Evolutionary conservation across 805 yeast genomes (phyloP).

Genomic region (Debaryomyces castellii): DNA sequence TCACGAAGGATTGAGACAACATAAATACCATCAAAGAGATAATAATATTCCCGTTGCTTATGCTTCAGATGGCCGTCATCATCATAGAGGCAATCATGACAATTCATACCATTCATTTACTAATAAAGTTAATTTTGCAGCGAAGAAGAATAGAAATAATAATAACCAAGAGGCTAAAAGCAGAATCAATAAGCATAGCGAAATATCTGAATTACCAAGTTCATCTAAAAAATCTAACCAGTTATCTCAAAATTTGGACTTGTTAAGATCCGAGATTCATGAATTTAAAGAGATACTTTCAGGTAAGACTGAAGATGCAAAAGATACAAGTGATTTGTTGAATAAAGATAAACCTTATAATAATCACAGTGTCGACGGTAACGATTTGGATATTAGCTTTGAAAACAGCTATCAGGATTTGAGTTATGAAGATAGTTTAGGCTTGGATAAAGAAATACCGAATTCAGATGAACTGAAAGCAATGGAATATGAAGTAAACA

Average conservation of each 20-base stretch:
- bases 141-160: neutral
- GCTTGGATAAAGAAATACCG: conserved; percentile 31
- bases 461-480: conserved; percentile 13
- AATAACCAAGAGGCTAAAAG: neutral
- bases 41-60: neutral
- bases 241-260: conserved; percentile 40
- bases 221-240: conserved; percentile 26
- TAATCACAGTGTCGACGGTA: conserved; percentile 2
- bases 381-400: conserved; percentile 33
- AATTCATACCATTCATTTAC: neutral
- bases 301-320: conserved; percentile 16
- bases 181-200: neutral
- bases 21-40: neutral
- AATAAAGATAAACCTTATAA: neutral
- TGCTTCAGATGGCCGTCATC: neutral
- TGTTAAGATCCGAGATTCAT: conserved; percentile 42
- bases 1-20: neutral
- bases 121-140: neutral
- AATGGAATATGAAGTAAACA: neutral
- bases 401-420: conserved; percentile 40
- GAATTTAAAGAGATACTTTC: conserved; percentile 44
- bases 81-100: neutral
- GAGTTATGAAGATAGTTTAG: conserved; percentile 38
- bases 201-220: neutral
- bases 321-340: neutral